Conservation (phyloP, 371 early-diverging fungal genomes). For the Rhizopus delemar region DNA sequence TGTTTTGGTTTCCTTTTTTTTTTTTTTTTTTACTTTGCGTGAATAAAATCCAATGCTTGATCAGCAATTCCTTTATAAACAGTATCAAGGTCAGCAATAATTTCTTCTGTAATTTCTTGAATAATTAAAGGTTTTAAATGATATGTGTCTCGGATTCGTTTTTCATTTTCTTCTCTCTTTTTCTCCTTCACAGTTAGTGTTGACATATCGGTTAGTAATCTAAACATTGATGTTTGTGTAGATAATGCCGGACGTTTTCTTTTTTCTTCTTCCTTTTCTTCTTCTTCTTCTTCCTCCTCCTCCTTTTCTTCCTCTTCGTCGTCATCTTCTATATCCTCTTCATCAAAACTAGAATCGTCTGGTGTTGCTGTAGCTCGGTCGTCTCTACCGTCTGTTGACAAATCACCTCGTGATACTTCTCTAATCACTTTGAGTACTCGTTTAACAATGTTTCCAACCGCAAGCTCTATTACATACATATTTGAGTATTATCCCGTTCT, state of each 20-base stretch:
- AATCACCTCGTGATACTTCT: conserved; percentile 41
- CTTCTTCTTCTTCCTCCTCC: too few species aligned
- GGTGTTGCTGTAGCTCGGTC: background rate
- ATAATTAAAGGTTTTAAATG: conserved; percentile 73
- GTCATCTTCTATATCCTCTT: background rate
- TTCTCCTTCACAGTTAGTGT: conserved; percentile 25
- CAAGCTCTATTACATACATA: conserved; percentile 62
- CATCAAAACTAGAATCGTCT: background rate
- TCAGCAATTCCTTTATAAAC: conserved; percentile 73
- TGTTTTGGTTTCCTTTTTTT: too few species aligned
- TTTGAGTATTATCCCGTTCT: background rate
- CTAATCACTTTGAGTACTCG: conserved; percentile 83
- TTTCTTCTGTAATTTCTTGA: conserved; percentile 79
- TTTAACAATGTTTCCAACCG: conserved; percentile 84
- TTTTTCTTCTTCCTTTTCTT: too few species aligned
- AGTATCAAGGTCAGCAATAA: conserved; percentile 79
- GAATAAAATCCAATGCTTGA: conserved; percentile 85
- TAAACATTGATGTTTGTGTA: conserved; percentile 65
- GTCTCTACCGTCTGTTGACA: background rate
- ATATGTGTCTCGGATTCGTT: conserved; percentile 21
- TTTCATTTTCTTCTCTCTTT: conserved; percentile 12
- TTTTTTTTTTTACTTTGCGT: conserved; percentile 68
- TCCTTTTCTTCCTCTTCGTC: too few species aligned
- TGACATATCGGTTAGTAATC: conserved; percentile 56
- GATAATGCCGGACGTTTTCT: conserved; percentile 12